Conservation (phyloP, 345 rosid genomes). For the Viola odorata region DNA sequence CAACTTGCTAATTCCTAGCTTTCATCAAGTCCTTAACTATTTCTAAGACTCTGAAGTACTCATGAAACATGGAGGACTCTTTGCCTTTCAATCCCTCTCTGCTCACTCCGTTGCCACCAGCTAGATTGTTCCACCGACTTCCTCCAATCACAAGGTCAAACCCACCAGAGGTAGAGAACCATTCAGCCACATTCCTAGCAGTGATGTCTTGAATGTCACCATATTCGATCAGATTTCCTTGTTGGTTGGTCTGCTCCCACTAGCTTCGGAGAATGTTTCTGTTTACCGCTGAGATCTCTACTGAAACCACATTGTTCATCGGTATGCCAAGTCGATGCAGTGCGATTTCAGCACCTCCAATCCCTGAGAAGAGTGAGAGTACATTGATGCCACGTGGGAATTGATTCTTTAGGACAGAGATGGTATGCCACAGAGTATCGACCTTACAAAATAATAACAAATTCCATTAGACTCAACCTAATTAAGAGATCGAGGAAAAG, state of each 20-base stretch:
- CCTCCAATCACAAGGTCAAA: slow-evolving; percentile 33
- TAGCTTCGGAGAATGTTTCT: slow-evolving; percentile 12
- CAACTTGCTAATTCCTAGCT: too few relatives aligned
- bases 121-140: slow-evolving; percentile 19
- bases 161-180: slow-evolving; percentile 18
- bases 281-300: slow-evolving; percentile 22
- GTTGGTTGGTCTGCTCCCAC: slow-evolving; percentile 27
- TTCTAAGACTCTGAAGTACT: slow-evolving; percentile 21
- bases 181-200: neutral
- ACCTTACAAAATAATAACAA: neutral
- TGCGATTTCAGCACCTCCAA: slow-evolving; percentile 34
- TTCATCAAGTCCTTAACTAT: slow-evolving; percentile 16
- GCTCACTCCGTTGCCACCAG: slow-evolving; percentile 23
- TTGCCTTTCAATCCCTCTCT: slow-evolving; percentile 25
- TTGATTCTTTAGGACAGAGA: slow-evolving; percentile 10
- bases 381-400: slow-evolving; percentile 17
- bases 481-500: too few relatives aligned
- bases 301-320: slow-evolving; percentile 21
- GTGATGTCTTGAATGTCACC: slow-evolving; percentile 11
- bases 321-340: slow-evolving; percentile 21
- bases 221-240: slow-evolving; percentile 4
- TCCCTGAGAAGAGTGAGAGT: slow-evolving; percentile 25
- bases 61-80: slow-evolving; percentile 27
- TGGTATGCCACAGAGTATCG: slow-evolving; percentile 18
- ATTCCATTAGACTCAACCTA: neutral